phyloP scores from a whole-genome alignment of 352 stramenopile genomes.

The Elongisporangium undulatum region DNA sequence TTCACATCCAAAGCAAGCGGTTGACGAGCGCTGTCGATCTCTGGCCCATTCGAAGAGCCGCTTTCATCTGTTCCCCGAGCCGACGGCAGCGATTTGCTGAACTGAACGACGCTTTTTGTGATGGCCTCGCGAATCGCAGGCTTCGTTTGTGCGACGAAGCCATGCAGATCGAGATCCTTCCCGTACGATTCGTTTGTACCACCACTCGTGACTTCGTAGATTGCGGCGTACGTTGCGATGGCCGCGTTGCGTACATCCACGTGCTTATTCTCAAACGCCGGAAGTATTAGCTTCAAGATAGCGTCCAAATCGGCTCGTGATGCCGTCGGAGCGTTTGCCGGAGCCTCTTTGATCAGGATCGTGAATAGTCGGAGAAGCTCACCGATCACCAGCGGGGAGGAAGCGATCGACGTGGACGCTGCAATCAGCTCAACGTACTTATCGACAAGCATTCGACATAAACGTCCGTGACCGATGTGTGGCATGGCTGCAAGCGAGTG shows the following conservation, averaged over 20 bases:
- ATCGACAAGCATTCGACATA: constrained; percentile 61
- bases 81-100: constrained; percentile 33
- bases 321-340: constrained; percentile 14
- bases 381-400: constrained; percentile 44
- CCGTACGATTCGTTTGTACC: constrained; percentile 23
- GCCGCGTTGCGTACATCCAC: constrained; percentile 74
- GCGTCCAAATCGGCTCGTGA: constrained; percentile 24
- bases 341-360: constrained; percentile 42
- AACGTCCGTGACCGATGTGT: constrained; percentile 53
- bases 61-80: constrained; percentile 5
- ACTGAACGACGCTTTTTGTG: constrained; percentile 65
- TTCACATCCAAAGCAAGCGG: constrained; percentile 51
- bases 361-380: constrained; percentile 69
- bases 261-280: constrained; percentile 78
- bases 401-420: constrained; percentile 22
- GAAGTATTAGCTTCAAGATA: constrained; percentile 42
- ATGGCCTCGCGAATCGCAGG: constrained; percentile 70
- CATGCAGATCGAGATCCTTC: constrained; percentile 44
- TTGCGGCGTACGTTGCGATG: constrained; percentile 55
- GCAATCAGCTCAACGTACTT: constrained; percentile 43
- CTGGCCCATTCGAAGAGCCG: constrained; percentile 15
- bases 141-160: constrained; percentile 58
- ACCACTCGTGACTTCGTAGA: constrained; percentile 70
- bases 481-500: constrained; percentile 50
- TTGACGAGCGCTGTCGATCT: constrained; percentile 52